Base-by-base conservation (phyloP, 2,329 filamentous ascomycete genomes). In the Colletotrichum siamense region DNA sequence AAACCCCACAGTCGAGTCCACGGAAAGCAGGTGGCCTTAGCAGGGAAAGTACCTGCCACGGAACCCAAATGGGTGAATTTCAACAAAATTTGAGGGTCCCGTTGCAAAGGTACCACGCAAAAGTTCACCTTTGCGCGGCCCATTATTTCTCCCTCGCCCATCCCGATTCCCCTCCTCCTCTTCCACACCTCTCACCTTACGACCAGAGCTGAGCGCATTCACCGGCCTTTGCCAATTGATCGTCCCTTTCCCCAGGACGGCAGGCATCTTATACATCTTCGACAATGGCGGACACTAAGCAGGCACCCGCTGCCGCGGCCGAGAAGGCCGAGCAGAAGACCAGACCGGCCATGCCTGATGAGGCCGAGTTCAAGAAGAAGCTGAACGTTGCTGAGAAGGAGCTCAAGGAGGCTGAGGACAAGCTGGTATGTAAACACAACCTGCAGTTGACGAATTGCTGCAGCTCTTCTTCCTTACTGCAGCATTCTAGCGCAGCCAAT, bases 261-360 rank as follows among this genome's bases (percentile, higher is more conserved):
- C 68, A 67, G 64, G 61, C 39, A 63, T n/a, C 12, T 65, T 52
- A 49, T 32, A 71, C 34, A 69, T 72, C 75, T 69, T 75, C 75
- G 28, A 85, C 72, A 73, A 91, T 91, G 90, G 87, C 89, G 73
- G 87, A 90, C 70, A 83, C 84, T 78, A 87, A 87, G 85, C 86
- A 88, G 77, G 85, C 88, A 73, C 85, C 87, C 73, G 84, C 86
- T 77, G 83, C 88, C 64, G 84, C 89, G 72, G 84, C 88, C 77
- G 84, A 87, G 77, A 86, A 85, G 80, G 86, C 85, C 73, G 84
- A 87, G 78, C 83, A 84, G 75, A 85, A 86, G 78, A 83, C 87
- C 82, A 95, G 93, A 87, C 96, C 96, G 70, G 91, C 95, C 86
- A 95, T 94, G 90, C 97, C 97, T 63, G 95, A 98, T 85, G 95